These are phyloP conservation scores for Paramecium sonneborni DNA, from an alignment of 73 alveolate species.

Conservation along the genomic window DNA sequence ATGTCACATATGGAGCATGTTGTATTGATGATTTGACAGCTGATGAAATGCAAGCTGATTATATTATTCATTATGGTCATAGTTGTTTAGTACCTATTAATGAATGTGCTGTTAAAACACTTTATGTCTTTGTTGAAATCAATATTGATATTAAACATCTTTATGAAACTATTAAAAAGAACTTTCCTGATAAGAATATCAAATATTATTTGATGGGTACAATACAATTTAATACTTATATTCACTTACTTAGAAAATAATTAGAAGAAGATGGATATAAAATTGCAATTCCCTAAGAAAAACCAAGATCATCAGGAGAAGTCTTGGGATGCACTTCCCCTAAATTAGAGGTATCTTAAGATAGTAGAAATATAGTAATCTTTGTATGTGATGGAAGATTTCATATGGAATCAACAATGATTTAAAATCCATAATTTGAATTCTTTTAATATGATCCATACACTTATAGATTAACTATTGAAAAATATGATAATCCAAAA, in stretches of 20 bases:
- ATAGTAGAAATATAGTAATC: conserved; percentile 73
- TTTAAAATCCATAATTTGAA: conserved; percentile 90
- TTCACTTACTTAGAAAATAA: conserved; percentile 75
- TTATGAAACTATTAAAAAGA: conserved; percentile 82
- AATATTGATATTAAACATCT: conserved; percentile 87
- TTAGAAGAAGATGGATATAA: conserved; percentile 80
- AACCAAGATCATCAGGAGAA: conserved; percentile 99
- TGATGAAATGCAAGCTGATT: conserved; percentile 92
- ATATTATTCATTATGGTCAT: conserved; percentile 98
- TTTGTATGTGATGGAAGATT: conserved; percentile 99
- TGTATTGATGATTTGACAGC: conserved; percentile 99
- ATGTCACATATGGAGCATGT: conserved; percentile 99
- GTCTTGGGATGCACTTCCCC: too few relatives aligned
- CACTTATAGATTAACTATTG: conserved; percentile 87
- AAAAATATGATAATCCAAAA: conserved; percentile 82
- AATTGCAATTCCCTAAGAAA: conserved; percentile 89
- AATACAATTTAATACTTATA: conserved; percentile 80
- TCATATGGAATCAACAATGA: conserved; percentile 99
- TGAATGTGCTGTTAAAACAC: conserved; percentile 78
- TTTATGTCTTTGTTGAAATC: conserved; percentile 97
- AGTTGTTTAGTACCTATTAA: conserved; percentile 90
- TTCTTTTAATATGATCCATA: conserved; percentile 96
- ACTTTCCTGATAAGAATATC: conserved; percentile 79
- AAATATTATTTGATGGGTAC: conserved; percentile 76
- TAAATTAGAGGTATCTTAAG: too few relatives aligned